Percentiles rank a stretch among this genome's conserved stretches.
Conservation (phyloP, 306 rosid species). For the Fragaria nilgerrensis region DNA sequence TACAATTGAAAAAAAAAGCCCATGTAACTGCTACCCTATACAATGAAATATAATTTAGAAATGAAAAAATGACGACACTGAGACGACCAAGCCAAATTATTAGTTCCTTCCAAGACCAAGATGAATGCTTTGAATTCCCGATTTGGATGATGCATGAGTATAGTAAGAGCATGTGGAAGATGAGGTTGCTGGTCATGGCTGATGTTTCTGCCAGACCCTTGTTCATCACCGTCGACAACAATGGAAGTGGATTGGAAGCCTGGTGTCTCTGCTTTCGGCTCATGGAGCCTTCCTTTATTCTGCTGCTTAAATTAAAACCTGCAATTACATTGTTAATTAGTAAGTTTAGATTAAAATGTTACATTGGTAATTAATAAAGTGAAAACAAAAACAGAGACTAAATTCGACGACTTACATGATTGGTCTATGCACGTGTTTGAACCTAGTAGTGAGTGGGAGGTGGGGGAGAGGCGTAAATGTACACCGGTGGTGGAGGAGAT, state of each 20-base stretch:
- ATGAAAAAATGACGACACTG: not conserved
- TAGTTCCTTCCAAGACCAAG: conserved; percentile 6
- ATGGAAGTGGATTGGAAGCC: conserved; percentile 47
- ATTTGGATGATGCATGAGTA: conserved; percentile 23
- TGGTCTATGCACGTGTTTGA: conserved; percentile 12
- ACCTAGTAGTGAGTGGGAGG: conserved; percentile 57
- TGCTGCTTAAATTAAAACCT: conserved; percentile 63
- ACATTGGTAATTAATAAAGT: not conserved
- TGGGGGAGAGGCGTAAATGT: conserved; percentile 58
- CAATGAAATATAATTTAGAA: not conserved
- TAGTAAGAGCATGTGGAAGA: conserved; percentile 49
- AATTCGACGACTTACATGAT: conserved; percentile 61
- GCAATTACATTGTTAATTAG: conserved; percentile 15
- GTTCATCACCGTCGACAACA: conserved; percentile 21
- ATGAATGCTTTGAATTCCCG: not conserved
- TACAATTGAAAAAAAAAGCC: not conserved
- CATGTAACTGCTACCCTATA: not conserved
- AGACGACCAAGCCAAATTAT: conserved; percentile 8
- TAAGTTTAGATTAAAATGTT: not conserved
- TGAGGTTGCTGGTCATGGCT: conserved; percentile 14
- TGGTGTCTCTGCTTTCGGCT: conserved; percentile 39
- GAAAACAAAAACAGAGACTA: not conserved
- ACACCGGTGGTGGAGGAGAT: conserved; percentile 54
- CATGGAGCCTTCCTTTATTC: conserved; percentile 67
- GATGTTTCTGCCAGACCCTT: conserved; percentile 32